A percentile compares a stretch with the other conserved stretches of the same genome.
Evolutionary conservation across 768 basidiomycete species (phyloP).

Genomic region (Ramaria sp.): DNA sequence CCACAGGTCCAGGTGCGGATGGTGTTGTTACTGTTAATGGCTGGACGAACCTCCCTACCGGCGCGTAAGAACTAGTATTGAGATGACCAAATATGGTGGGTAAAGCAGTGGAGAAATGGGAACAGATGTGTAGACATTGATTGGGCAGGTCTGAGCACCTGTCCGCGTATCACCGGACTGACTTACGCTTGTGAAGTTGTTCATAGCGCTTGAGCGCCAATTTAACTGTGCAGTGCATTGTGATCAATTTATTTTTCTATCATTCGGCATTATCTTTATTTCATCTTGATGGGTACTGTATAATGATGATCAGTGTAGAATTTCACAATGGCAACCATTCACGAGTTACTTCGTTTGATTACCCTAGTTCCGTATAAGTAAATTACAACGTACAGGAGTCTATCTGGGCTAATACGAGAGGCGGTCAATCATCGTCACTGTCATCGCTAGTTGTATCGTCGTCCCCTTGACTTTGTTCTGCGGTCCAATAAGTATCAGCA

Average conservation of each 20-base stretch:
- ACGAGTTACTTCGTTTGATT: too few species aligned
- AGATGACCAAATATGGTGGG: not conserved
- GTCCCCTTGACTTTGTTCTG: not conserved
- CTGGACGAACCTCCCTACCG: constrained; percentile 23
- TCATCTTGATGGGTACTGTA: too few species aligned
- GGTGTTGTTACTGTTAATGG: constrained; percentile 38
- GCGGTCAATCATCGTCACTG: constrained; percentile 26
- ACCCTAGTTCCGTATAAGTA: not conserved
- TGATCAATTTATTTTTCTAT: too few species aligned
- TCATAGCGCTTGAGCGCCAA: not conserved
- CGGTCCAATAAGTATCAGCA: not conserved
- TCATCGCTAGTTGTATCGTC: constrained; percentile 14
- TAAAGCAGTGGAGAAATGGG: not conserved
- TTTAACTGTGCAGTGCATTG: not conserved
- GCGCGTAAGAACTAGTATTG: not conserved
- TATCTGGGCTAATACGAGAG: not conserved
- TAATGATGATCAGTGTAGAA: too few species aligned
- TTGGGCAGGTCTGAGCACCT: not conserved
- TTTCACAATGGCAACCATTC: too few species aligned
- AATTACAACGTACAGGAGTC: not conserved
- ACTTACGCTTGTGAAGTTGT: not conserved
- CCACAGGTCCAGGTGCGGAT: constrained; percentile 31
- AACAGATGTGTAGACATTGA: not conserved
- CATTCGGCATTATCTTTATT: too few species aligned
- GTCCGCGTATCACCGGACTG: not conserved